Conservation (phyloP, 257 asterid species). For the Perilla frutescens region DNA sequence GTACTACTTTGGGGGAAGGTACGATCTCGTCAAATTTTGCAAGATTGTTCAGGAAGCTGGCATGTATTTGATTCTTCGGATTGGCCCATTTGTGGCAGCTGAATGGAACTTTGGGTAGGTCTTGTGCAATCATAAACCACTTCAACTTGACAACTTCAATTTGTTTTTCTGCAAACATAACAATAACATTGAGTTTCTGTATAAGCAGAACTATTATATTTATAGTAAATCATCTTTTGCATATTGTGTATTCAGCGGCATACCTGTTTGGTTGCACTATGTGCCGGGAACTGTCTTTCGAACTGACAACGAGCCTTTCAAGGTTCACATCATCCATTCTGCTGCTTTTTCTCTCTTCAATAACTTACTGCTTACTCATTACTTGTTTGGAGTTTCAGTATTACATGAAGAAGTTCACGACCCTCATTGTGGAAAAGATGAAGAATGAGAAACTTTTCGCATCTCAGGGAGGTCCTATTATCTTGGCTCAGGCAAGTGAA, state of each 20-base stretch:
- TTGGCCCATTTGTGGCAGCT: conserved; percentile 93
- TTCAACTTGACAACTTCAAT: neutral
- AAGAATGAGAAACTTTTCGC: conserved; percentile 84
- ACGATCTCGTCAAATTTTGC: conserved; percentile 79
- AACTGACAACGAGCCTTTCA: conserved; percentile 80
- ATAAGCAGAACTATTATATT: too few species aligned
- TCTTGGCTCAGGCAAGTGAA: conserved; percentile 76
- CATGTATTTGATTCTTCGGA: conserved; percentile 82
- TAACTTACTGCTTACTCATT: neutral
- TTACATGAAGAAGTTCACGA: conserved; percentile 79
- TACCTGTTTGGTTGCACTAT: conserved; percentile 96
- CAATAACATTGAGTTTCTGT: too few species aligned
- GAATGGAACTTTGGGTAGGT: conserved; percentile 92
- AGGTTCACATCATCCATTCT: conserved; percentile 50
- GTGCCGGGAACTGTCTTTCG: conserved; percentile 90
- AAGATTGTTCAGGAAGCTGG: conserved; percentile 81
- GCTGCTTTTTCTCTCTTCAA: neutral
- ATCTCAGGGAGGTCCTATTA: conserved; percentile 89
- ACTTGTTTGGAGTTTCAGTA: conserved; percentile 54
- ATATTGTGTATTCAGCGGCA: conserved; percentile 59
- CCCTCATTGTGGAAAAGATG: conserved; percentile 76
- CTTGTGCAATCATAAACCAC: neutral
- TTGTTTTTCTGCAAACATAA: neutral
- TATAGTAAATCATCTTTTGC: neutral
- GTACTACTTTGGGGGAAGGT: conserved; percentile 95